Evolutionary conservation across 1,284 basidiomycete species (phyloP).

Genomic region (Malassezia globosa): DNA sequence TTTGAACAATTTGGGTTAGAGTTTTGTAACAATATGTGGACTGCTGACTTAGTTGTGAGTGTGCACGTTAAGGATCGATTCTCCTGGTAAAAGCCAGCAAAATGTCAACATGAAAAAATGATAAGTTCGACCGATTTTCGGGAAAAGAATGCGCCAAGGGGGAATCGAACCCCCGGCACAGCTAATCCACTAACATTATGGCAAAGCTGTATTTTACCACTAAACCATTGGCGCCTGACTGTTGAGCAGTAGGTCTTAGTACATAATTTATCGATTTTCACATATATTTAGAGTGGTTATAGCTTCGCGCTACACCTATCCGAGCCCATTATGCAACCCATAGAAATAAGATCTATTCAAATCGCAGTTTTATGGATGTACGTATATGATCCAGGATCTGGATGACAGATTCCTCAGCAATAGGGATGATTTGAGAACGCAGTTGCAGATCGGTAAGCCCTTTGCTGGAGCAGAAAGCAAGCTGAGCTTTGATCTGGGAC

Average conservation of each 20-base stretch:
- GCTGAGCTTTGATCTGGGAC: neutral
- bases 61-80: too few species aligned
- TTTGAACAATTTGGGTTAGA: too few species aligned
- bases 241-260: too few species aligned
- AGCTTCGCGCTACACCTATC: neutral
- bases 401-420: neutral
- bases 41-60: too few species aligned
- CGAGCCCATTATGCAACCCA: neutral
- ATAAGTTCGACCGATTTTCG: neutral
- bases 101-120: neutral
- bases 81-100: too few species aligned
- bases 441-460: neutral
- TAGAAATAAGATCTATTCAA: neutral
- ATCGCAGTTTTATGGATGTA: neutral
- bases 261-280: too few species aligned
- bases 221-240: slow-evolving; percentile 19
- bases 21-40: too few species aligned
- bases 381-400: neutral
- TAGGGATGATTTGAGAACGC: neutral
- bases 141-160: slow-evolving; percentile 19
- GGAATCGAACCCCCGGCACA: slow-evolving; percentile 23
- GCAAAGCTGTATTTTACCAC: slow-evolving; percentile 24
- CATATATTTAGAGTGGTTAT: neutral
- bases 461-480: slow-evolving; percentile 5
- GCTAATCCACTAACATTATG: slow-evolving; percentile 14